Percentiles rank a stretch among this genome's conserved stretches.
Conservation (phyloP, 352 stramenopile genomes). For the Pythium diclinum region DNA sequence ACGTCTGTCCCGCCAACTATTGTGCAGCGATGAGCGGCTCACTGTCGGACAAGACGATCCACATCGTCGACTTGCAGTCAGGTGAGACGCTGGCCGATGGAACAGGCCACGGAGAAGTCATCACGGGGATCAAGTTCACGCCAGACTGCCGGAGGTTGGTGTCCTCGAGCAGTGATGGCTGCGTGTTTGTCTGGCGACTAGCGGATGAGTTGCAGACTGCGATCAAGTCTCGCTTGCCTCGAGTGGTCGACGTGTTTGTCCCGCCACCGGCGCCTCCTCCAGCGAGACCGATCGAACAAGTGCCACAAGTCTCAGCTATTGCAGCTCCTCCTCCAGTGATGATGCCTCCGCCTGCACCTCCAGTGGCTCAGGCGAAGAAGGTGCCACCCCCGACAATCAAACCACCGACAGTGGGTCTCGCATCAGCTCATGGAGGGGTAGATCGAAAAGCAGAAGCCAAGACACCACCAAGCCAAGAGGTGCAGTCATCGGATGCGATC, state of each 20-base stretch:
- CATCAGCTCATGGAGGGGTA: not conserved
- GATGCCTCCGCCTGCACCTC: constrained; percentile 33
- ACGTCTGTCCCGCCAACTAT: constrained; percentile 58
- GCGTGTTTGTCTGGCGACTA: constrained; percentile 87
- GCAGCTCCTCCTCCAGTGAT: not conserved
- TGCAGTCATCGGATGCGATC: not conserved
- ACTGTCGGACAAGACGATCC: constrained; percentile 79
- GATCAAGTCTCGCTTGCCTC: constrained; percentile 57
- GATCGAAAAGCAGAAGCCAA: constrained; percentile 10
- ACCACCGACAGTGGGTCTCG: not conserved
- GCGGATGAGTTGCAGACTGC: constrained; percentile 66
- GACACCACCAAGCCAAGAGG: not conserved
- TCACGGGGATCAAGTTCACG: constrained; percentile 85
- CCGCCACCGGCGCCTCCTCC: constrained; percentile 30
- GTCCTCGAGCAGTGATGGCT: constrained; percentile 81
- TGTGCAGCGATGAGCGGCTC: constrained; percentile 83
- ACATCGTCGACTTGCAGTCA: constrained; percentile 79
- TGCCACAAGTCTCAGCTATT: not conserved
- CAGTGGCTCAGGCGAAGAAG: constrained; percentile 19
- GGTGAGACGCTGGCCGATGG: constrained; percentile 76
- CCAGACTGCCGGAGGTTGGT: constrained; percentile 83
- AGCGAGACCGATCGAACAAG: constrained; percentile 3
- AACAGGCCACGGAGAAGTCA: constrained; percentile 77
- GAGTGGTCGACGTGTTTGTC: constrained; percentile 31
- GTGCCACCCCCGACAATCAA: not conserved